phyloP scores from a whole-genome alignment of 1,284 basidiomycete species.

The Rhizoctonia solani region DNA sequence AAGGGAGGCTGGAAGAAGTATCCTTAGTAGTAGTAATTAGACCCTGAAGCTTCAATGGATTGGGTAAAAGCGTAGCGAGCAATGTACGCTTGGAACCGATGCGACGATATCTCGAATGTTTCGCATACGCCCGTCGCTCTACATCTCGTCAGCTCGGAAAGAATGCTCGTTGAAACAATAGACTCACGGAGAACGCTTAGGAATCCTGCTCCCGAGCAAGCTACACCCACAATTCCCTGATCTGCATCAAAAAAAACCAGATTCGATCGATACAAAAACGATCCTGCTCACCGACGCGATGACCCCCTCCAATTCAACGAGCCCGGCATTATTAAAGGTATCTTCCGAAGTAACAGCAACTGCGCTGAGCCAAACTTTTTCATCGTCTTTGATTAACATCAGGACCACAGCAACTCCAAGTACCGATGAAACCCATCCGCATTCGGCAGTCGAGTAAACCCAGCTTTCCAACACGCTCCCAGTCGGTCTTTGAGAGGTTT shows the following conservation, averaged over 20 bases:
- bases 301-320: background rate
- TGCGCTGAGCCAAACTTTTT: background rate
- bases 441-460: background rate
- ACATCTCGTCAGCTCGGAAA: background rate
- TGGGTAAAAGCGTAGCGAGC: constrained; percentile 1
- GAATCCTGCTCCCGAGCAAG: constrained; percentile 9
- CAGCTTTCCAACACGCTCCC: constrained; percentile 16
- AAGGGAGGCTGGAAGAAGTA: background rate
- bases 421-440: background rate
- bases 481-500: background rate
- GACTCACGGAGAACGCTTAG: constrained; percentile 14
- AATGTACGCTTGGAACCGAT: background rate
- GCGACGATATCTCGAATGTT: background rate
- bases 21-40: background rate
- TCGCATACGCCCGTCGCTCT: constrained; percentile 17
- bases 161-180: background rate
- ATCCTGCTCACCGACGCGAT: constrained; percentile 10
- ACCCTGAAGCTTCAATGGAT: constrained; percentile 13
- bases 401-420: background rate
- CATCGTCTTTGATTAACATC: background rate
- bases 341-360: background rate
- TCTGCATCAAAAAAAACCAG: background rate
- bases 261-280: too few species aligned
- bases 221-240: constrained; percentile 1
- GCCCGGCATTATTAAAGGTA: background rate